Base-by-base conservation (phyloP, 768 basidiomycete genomes). In the Boletus reticuloceps region DNA sequence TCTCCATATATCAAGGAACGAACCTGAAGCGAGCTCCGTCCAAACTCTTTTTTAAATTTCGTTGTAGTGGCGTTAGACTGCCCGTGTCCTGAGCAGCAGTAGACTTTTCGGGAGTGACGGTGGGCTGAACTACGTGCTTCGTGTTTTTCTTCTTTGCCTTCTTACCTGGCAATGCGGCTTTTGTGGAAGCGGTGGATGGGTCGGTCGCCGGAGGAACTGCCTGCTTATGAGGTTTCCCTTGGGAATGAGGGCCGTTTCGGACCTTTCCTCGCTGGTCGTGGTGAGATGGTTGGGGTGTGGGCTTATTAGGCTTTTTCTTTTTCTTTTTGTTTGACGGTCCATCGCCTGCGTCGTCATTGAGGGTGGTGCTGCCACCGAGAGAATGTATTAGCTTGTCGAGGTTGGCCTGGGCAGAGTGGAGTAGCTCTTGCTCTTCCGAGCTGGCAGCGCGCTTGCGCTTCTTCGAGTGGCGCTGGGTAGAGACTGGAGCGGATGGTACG, bases 1-100 rank as follows among this genome's bases (percentile, higher is more conserved):
- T 40, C 47, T 37, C 36, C 12, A 20, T 20, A 13, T 11, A 37
- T 17, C 5, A 10, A 36, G 40, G 19, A 29, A 41, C 52, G 63
- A 44, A 88, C 93, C 92, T 82, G 70, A 95, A 95, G 25, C 86
- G 83, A n/a, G 94, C 93, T 1, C 94, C 91, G 55, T 90, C 85
- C 53, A 94, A 71, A 60, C 82, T 91, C 51, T 86, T 78, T 70
- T 84, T 92, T 83, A 97, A 89, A 19, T 70, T 77, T 47, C 79
- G 80, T 68, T 97, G 95, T 61, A 96, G 74, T 3, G 79, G 71
- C 8, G 94, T 94, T 51, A 95, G 72, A 20, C 70, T 68, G 20
- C 63, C 31, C 32, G 64, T 50, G 36, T 50, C 55, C 4, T 58
- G 60, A 42, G 52, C 20, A 36, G 43, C 42, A n/a, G 51, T 20